Percentiles rank a stretch among this genome's conserved stretches.
Evolutionary conservation across 2,329 filamentous ascomycete species (phyloP).

Genomic region (Pseudogymnoascus sp.): DNA sequence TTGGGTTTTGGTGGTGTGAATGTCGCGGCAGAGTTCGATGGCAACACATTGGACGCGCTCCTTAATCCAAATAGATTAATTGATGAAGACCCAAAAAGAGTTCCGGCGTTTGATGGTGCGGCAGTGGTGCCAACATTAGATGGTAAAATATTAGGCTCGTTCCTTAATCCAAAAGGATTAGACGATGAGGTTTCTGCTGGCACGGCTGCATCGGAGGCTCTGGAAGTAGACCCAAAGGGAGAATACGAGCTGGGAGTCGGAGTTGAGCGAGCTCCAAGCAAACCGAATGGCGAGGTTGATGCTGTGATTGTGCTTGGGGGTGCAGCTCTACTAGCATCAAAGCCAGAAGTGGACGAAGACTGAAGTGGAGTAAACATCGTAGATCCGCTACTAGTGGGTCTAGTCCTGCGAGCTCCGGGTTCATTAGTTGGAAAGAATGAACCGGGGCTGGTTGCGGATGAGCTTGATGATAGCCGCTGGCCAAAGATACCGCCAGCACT

Average conservation of each 20-base stretch:
- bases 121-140: background rate
- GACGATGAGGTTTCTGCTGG: background rate
- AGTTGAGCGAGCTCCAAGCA: background rate
- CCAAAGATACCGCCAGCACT: background rate
- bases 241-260: background rate
- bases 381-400: background rate
- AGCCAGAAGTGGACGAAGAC: conserved; percentile 35
- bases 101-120: background rate
- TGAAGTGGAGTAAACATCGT: background rate
- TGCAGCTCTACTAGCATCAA: conserved; percentile 30
- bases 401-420: background rate
- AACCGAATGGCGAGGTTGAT: background rate
- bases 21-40: background rate
- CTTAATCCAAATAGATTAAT: background rate
- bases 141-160: background rate
- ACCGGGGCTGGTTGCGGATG: background rate
- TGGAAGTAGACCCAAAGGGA: background rate
- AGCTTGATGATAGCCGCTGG: background rate
- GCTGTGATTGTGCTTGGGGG: background rate
- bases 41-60: background rate
- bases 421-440: background rate
- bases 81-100: background rate
- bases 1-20: background rate
- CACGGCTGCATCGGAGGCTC: background rate
- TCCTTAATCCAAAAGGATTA: background rate